Evolutionary conservation across 805 yeast species (phyloP).

Genomic region (Zygoascus flipseniorum): DNA sequence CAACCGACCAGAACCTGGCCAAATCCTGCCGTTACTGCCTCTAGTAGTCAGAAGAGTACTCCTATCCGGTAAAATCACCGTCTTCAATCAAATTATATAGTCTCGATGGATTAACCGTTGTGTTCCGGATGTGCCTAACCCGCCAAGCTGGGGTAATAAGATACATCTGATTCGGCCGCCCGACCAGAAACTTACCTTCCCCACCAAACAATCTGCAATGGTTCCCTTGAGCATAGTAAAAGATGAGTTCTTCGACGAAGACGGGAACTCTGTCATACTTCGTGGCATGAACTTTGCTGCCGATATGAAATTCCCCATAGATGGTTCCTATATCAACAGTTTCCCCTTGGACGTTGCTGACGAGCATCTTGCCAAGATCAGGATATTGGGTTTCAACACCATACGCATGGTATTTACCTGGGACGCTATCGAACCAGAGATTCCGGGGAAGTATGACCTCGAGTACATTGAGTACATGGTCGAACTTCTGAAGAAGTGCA

Average conservation of each 20-base stretch:
- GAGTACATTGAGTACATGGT: slow-evolving; percentile 66
- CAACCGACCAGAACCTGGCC: no score
- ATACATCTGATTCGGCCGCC: no score
- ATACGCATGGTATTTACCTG: slow-evolving; percentile 73
- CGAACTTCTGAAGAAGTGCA: slow-evolving; percentile 41
- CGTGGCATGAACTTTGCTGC: slow-evolving; percentile 81
- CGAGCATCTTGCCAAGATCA: slow-evolving; percentile 59
- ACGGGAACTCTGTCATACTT: slow-evolving; percentile 52
- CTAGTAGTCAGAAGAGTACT: no score
- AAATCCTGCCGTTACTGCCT: no score
- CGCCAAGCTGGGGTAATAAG: no score
- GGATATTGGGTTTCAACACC: slow-evolving; percentile 73
- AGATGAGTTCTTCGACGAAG: slow-evolving; percentile 51
- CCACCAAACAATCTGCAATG: slow-evolving; percentile 1
- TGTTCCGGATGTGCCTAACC: no score
- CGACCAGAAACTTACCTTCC: no score
- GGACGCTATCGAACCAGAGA: slow-evolving; percentile 88
- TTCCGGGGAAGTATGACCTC: slow-evolving; percentile 76
- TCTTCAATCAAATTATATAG: no score
- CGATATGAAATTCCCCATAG: slow-evolving; percentile 57
- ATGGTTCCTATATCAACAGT: slow-evolving; percentile 42
- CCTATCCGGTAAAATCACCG: no score
- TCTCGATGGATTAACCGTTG: no score
- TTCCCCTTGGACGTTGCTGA: slow-evolving; percentile 68
- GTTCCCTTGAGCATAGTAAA: slow-evolving; percentile 15